These are phyloP conservation scores for Endoconidiophora laricicola DNA, from an alignment of 2,329 filamentous ascomycete species.

Conservation along the genomic window DNA sequence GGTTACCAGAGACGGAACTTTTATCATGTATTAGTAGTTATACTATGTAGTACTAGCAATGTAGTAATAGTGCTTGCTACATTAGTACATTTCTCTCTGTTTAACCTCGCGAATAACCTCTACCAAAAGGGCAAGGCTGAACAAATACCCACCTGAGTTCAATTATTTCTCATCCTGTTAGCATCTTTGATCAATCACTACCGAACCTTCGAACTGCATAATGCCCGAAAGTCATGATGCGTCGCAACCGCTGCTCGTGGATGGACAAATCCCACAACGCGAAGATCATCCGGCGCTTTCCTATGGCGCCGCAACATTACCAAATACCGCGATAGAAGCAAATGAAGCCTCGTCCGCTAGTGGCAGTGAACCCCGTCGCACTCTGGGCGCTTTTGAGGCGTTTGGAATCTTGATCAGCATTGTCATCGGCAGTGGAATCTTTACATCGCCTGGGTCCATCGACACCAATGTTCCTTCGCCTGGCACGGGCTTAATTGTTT, in stretches of 20 bases:
- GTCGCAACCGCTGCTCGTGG: background rate
- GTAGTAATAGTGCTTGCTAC: no score
- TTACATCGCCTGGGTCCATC: slow-evolving; percentile 46
- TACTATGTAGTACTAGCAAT: no score
- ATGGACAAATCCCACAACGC: background rate
- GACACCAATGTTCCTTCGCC: slow-evolving; percentile 48
- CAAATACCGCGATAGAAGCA: background rate
- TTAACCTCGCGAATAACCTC: no score
- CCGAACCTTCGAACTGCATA: no score
- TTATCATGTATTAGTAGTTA: no score
- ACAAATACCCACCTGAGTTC: background rate
- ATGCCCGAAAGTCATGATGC: background rate
- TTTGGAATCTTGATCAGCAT: slow-evolving; percentile 47
- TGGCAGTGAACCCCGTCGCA: slow-evolving; percentile 16
- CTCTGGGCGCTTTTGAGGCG: slow-evolving; percentile 30
- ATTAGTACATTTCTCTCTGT: no score
- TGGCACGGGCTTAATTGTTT: slow-evolving; percentile 38
- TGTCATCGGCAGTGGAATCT: slow-evolving; percentile 48
- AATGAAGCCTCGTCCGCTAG: background rate
- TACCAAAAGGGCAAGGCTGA: no score
- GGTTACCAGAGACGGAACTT: no score
- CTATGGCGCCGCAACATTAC: background rate
- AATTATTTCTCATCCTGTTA: background rate
- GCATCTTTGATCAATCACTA: background rate
- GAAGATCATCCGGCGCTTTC: background rate